Percentiles rank a stretch among this genome's conserved stretches.
These are phyloP conservation scores for Lomentospora prolificans DNA, from an alignment of 2,329 filamentous ascomycete genomes.

Conservation along the genomic window DNA sequence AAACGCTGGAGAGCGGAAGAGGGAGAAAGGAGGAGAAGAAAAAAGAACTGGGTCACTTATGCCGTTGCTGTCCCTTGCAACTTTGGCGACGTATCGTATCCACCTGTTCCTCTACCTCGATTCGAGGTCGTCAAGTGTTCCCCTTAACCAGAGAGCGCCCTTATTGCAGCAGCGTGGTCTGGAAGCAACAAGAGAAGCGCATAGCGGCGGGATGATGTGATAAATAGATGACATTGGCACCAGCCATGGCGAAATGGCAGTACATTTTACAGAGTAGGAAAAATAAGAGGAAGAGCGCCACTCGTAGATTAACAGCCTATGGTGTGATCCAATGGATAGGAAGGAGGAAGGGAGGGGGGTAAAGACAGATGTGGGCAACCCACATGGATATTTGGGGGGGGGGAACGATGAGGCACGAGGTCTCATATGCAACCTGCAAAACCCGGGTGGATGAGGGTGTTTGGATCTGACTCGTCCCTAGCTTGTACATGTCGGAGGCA, in stretches of 20 bases:
- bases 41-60: neutral
- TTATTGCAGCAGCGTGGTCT: too few species aligned
- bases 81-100: neutral
- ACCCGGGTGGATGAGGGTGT: neutral
- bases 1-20: neutral
- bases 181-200: neutral
- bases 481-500: neutral
- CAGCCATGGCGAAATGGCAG: neutral
- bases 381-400: neutral
- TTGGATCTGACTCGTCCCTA: neutral
- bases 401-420: neutral
- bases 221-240: slow-evolving; percentile 1
- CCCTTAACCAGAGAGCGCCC: too few species aligned
- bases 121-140: too few species aligned
- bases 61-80: neutral
- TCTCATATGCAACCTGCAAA: slow-evolving; percentile 1
- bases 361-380: neutral
- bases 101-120: neutral
- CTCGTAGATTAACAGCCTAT: neutral
- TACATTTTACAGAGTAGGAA: too few species aligned
- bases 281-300: neutral
- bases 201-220: slow-evolving; percentile 1
- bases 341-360: neutral
- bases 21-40: too few species aligned
- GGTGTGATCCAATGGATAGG: neutral